Evolutionary conservation across 2,329 filamentous ascomycete genomes (phyloP).

Genomic region (Paradendryphiella salina): DNA sequence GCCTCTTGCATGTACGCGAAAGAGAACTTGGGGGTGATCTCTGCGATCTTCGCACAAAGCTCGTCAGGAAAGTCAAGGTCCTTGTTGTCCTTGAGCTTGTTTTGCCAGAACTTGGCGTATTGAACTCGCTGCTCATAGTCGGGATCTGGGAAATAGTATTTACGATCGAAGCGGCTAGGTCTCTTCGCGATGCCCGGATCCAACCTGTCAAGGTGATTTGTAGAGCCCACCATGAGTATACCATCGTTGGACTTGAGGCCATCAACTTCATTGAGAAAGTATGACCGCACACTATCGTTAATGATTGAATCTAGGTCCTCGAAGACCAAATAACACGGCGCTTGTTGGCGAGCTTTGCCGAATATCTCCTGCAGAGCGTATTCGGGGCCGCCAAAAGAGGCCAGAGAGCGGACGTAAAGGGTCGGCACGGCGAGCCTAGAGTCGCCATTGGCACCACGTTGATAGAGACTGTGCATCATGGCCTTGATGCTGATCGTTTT

Average conservation of each 20-base stretch:
- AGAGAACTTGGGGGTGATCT: constrained; percentile 51
- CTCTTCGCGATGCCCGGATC: constrained; percentile 64
- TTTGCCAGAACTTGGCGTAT: constrained; percentile 53
- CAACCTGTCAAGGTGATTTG: constrained; percentile 66
- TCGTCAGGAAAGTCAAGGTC: constrained; percentile 49
- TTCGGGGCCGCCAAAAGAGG: constrained; percentile 57
- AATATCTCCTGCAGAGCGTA: constrained; percentile 48
- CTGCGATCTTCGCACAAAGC: constrained; percentile 47
- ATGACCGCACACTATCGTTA: constrained; percentile 62
- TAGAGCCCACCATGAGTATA: constrained; percentile 69
- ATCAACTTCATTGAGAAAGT: constrained; percentile 75
- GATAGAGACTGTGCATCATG: constrained; percentile 66
- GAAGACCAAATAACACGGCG: constrained; percentile 71
- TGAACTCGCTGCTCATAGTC: constrained; percentile 44
- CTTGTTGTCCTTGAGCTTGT: constrained; percentile 45
- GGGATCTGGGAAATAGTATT: constrained; percentile 53
- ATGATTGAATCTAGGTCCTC: constrained; percentile 73
- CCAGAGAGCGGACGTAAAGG: constrained; percentile 57
- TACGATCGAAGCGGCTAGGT: constrained; percentile 53
- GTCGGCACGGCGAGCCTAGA: constrained; percentile 57
- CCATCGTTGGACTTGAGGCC: constrained; percentile 71
- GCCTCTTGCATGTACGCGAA: constrained; percentile 54
- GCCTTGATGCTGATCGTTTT: constrained; percentile 74
- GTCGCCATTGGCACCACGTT: constrained; percentile 48
- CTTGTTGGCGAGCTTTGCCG: constrained; percentile 61